Evolutionary conservation across 2,329 filamentous ascomycete genomes (phyloP).

Genomic region (Simplicillium aogashimaense): DNA sequence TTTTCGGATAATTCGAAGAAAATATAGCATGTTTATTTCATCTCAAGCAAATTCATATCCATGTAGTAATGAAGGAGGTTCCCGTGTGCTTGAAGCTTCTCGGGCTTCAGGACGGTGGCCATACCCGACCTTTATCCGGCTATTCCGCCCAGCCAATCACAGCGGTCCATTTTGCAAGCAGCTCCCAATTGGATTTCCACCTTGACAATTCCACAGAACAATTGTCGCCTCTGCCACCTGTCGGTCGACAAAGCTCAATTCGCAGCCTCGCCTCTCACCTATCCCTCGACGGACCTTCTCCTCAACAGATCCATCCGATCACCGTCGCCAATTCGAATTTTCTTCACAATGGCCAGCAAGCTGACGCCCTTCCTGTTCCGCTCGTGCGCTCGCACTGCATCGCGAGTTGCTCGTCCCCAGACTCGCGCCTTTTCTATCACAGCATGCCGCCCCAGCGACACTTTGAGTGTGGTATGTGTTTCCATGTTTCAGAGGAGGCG

Average conservation of each 20-base stretch:
- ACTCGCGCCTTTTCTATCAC: constrained; percentile 63
- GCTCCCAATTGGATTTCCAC: constrained; percentile 16
- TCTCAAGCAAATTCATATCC: too few species aligned
- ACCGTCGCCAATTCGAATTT: too few species aligned
- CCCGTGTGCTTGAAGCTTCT: neutral
- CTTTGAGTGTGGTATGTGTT: constrained; percentile 53
- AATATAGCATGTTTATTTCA: neutral
- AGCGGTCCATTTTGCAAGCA: constrained; percentile 22
- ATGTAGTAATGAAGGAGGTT: neutral
- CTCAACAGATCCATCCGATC: too few species aligned
- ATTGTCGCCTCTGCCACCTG: constrained; percentile 11
- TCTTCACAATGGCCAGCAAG: constrained; percentile 66
- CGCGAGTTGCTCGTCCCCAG: constrained; percentile 55
- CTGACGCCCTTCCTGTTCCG: constrained; percentile 65
- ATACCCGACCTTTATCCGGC: constrained; percentile 17
- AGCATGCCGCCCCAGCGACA: constrained; percentile 61
- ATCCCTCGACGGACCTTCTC: constrained; percentile 2
- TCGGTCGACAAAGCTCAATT: constrained; percentile 9
- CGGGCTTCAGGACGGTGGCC: neutral
- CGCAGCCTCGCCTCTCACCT: constrained; percentile 3
- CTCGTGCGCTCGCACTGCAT: constrained; percentile 54
- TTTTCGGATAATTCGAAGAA: neutral
- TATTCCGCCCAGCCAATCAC: constrained; percentile 17
- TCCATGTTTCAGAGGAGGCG: constrained; percentile 2
- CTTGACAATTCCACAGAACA: constrained; percentile 23